These are phyloP conservation scores for Nidula microcarpa DNA, from an alignment of 768 basidiomycete genomes.

Conservation along the genomic window DNA sequence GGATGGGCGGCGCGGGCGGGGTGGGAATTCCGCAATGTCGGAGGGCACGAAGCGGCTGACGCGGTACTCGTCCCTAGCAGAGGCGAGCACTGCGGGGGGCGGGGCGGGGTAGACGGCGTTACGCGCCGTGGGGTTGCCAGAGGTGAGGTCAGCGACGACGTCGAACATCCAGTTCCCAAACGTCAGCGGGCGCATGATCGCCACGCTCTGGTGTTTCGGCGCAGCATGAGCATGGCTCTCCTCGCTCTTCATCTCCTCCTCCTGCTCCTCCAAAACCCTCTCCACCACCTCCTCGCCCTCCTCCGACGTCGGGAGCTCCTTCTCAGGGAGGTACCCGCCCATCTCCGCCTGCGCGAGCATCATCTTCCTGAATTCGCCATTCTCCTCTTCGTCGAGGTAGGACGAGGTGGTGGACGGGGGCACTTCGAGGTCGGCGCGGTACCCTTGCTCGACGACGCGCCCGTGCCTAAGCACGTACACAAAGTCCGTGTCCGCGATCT, in stretches of 20 bases:
- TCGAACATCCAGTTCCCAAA: conserved; percentile 87
- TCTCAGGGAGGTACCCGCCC: conserved; percentile 47
- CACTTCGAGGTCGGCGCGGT: conserved; percentile 70
- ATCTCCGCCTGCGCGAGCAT: conserved; percentile 48
- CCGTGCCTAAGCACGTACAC: conserved; percentile 91
- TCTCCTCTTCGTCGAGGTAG: conserved; percentile 12
- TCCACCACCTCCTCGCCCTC: conserved; percentile 34
- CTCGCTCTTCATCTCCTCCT: conserved; percentile 40
- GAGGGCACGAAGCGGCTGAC: conserved; percentile 32
- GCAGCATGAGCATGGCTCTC: conserved; percentile 20
- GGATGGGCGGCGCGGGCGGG: conserved; percentile 30
- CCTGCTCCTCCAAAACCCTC: conserved; percentile 31
- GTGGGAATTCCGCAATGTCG: conserved; percentile 1
- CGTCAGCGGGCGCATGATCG: conserved; percentile 49
- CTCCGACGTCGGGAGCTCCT: conserved; percentile 24
- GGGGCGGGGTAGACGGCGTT: background rate
- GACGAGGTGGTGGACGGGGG: conserved; percentile 1
- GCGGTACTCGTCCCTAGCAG: conserved; percentile 15
- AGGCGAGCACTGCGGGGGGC: conserved; percentile 12
- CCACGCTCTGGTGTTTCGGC: conserved; percentile 36
- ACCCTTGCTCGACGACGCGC: conserved; percentile 82
- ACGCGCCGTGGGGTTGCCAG: conserved; percentile 28
- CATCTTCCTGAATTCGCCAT: conserved; percentile 75
- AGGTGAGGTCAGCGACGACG: conserved; percentile 64
- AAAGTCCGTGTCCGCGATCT: conserved; percentile 74